Evolutionary conservation across 2,329 filamentous ascomycete species (phyloP), one percentile per base, ranked within the genome.

Genomic region (Cladosporium sp.): DNA sequence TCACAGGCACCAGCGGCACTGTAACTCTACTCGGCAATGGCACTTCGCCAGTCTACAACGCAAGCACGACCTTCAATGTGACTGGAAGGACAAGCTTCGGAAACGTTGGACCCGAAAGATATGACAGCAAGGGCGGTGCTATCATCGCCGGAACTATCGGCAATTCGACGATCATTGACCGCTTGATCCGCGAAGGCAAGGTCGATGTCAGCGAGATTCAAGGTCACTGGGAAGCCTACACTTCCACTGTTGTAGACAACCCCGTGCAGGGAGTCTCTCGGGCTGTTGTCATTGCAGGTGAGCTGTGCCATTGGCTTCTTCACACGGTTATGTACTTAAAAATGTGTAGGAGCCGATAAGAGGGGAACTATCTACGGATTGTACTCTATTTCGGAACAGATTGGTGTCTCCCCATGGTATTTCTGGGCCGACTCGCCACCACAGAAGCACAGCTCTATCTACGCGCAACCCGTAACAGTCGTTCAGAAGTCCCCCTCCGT

Each of bases 301-400:
- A 67, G 72, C 57, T 25, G 71, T 53, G 10, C 7, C 51, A 28
- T 51, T 49, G 7, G 26, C 11, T 25, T 13, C 18, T 26, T 58
- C 26, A 53, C 39, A 25, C 7, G 18, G 23, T 23, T 34, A n/a
- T 25, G 3, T 14, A 30, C 57, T 66, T 14, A 69, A 25, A 14
- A 28, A 28, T 18, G 26, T 5, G 16, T 39, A 73, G 73, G 88
- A 13, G 88, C 85, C 72, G 88, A 91, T 73, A 85, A 85, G 63
- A 81, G 89, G 67, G 88, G 88, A 16, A 85, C 87, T 2, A 90
- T 92, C 63, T 92, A 85, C 70, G 89, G 89, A 13, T 79, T 90
- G 23, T 92, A 92, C 77, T 88, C 89, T 68, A 76, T 91, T 57
- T 89, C 87, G 25, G 88, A 91, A 76, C 88, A 91, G 74, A 91